Evolutionary conservation across 352 stramenopile species (phyloP), one percentile per base, ranked within the genome.

Genomic region (Aphanomyces stellatus): DNA sequence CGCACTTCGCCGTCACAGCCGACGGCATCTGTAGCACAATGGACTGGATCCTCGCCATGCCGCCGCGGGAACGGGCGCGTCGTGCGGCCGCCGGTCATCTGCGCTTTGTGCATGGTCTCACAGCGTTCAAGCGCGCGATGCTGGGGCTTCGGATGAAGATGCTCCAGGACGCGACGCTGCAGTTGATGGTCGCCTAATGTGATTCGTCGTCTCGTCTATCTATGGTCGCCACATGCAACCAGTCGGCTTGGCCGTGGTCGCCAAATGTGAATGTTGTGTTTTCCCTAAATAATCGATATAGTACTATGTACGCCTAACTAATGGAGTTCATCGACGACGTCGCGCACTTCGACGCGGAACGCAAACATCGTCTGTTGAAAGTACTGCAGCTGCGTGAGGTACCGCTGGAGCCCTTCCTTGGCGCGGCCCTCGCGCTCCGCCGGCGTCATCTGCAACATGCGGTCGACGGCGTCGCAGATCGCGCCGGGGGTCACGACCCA

Each of bases 371-470:
- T 8, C 17, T 53, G 17, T 11, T 10, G 30, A 51, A 90, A 88
- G 65, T 88, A 87, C 48, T 82, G 72, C 28, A 75, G 82, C 71
- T 90, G 76, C 37, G 76, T 79, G 51, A 84, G 78, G 63, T 86
- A 88, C 62, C 85, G 79, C 65, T 87, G 76, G 41, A 74, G 70
- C 2, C 78, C 78, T 15, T 68, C 69, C 11, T 74, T 40, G 1
- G 79, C 81, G 4, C 69, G 66, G 2, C 49, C 51, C 27, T 72
- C 65, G 8, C 75, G 76, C 48, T 86, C 74, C 25, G 70, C 46
- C 0, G 71, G 62, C 13, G 65, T 69, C 37, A 78, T 76, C n/a
- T 62, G 43, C 22, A 89, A 46, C 25, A 80, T 71, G n/a, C 65
- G 33, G 13, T 72, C 74, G 41, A 87, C 73, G 1, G 74, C 69